Percentiles rank a stretch among this genome's conserved stretches.
Evolutionary conservation across 345 rosid species (phyloP).

Genomic region (Pseudoturritis turrita): DNA sequence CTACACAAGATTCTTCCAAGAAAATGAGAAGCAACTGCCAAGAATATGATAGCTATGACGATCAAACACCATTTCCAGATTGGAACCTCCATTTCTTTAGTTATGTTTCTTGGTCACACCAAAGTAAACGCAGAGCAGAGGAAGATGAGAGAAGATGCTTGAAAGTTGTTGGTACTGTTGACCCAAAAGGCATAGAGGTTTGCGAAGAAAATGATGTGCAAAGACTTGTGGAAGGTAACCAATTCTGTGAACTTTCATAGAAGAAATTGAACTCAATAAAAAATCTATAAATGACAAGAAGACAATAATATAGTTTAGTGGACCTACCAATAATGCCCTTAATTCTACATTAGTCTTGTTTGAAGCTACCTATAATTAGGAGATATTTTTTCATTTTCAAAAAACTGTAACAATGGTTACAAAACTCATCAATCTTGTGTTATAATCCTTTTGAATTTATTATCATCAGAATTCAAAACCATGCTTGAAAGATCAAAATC

Average conservation of each 20-base stretch:
- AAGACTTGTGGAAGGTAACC: slow-evolving; percentile 16
- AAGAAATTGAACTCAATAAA: background rate
- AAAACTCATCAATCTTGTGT: background rate
- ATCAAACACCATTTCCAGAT: slow-evolving; percentile 31
- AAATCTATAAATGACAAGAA: background rate
- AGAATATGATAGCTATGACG: slow-evolving; percentile 6
- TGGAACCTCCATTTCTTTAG: slow-evolving; percentile 24
- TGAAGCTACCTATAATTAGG: background rate
- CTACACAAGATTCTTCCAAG: slow-evolving; percentile 14
- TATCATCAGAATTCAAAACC: background rate
- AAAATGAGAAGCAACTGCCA: slow-evolving; percentile 25
- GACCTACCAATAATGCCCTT: slow-evolving; percentile 17
- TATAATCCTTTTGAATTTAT: background rate
- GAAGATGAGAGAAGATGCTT: slow-evolving; percentile 7
- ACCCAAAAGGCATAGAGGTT: slow-evolving; percentile 11
- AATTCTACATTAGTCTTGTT: background rate
- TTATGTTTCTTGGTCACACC: background rate
- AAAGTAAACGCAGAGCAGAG: background rate
- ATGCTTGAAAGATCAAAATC: background rate
- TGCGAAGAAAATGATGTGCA: slow-evolving; percentile 10
- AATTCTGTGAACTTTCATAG: slow-evolving; percentile 4
- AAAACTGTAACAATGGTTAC: background rate
- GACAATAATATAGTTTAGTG: slow-evolving; percentile 19
- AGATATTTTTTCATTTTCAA: background rate
- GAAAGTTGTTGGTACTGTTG: slow-evolving; percentile 24